phyloP scores from a whole-genome alignment of 495 filamentous ascomycete species.

The Tuber borchii region DNA sequence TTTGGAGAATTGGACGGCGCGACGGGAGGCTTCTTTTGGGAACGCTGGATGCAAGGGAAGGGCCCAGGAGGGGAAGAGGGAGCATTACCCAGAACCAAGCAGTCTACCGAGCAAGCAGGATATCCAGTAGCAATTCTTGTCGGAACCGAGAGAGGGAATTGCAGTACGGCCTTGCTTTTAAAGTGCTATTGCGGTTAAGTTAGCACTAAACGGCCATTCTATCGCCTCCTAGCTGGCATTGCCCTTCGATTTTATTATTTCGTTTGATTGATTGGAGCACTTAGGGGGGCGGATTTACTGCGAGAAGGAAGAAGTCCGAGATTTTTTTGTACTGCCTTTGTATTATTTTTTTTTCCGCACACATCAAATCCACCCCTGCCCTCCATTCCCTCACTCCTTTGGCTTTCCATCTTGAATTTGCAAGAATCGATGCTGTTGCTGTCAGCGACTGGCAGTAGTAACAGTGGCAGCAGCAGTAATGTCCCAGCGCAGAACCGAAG shows the following conservation, averaged over 20 bases:
- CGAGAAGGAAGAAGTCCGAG: background rate
- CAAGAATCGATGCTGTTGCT: conserved; percentile 18
- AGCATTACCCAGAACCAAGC: background rate
- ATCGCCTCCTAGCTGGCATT: background rate
- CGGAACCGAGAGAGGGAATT: background rate
- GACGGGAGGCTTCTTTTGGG: conserved; percentile 18
- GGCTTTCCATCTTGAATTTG: background rate
- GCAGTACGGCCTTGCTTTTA: background rate
- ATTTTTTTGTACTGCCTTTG: background rate
- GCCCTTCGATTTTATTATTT: background rate
- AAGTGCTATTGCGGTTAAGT: background rate
- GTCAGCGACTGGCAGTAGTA: conserved; percentile 11
- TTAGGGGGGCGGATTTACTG: background rate
- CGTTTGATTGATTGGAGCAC: background rate
- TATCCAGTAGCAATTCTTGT: background rate
- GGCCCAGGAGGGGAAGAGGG: background rate
- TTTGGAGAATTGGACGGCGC: background rate
- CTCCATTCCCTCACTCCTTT: background rate
- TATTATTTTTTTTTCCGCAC: background rate
- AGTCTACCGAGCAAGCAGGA: background rate
- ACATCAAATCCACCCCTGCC: background rate
- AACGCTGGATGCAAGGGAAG: conserved; percentile 13
- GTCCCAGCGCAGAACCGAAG: conserved; percentile 34
- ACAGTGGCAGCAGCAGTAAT: conserved; percentile 13
- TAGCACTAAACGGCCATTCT: background rate